Conservation (phyloP, 2,329 filamentous ascomycete species). For the Xylariaceae sp. region DNA sequence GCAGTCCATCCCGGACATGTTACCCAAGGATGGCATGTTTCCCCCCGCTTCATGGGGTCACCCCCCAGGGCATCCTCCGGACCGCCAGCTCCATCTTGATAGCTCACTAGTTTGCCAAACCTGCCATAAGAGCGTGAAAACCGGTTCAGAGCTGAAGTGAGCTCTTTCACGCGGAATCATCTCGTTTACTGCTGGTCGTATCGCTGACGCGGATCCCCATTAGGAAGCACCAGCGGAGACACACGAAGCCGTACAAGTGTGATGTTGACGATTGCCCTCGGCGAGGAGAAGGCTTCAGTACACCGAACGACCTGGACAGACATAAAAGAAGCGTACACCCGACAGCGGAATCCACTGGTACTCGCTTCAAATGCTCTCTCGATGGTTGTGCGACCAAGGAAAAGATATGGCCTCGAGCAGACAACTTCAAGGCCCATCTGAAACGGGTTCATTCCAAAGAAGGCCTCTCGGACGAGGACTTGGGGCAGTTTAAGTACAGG, state of each 20-base stretch:
- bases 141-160: constrained; percentile 49
- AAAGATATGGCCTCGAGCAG: constrained; percentile 72
- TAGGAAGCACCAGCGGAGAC: constrained; percentile 69
- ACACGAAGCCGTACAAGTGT: constrained; percentile 62
- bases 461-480: constrained; percentile 29
- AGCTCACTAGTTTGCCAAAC: constrained; percentile 25
- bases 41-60: constrained; percentile 8
- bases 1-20: constrained; percentile 9
- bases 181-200: neutral
- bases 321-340: constrained; percentile 68
- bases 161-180: constrained; percentile 9
- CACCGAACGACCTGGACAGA: constrained; percentile 71
- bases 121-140: constrained; percentile 38
- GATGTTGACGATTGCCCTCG: constrained; percentile 47
- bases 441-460: constrained; percentile 52
- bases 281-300: constrained; percentile 63
- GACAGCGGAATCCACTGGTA: constrained; percentile 35
- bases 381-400: constrained; percentile 47
- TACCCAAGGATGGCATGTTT: constrained; percentile 7
- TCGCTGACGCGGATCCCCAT: constrained; percentile 12
- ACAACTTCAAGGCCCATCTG: constrained; percentile 83
- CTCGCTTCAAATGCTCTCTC: constrained; percentile 53
- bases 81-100: constrained; percentile 10
- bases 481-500: constrained; percentile 28
- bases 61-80: constrained; percentile 6